Conservation (phyloP, 2,329 filamentous ascomycete genomes). For the Paraconiothyrium brasiliense region DNA sequence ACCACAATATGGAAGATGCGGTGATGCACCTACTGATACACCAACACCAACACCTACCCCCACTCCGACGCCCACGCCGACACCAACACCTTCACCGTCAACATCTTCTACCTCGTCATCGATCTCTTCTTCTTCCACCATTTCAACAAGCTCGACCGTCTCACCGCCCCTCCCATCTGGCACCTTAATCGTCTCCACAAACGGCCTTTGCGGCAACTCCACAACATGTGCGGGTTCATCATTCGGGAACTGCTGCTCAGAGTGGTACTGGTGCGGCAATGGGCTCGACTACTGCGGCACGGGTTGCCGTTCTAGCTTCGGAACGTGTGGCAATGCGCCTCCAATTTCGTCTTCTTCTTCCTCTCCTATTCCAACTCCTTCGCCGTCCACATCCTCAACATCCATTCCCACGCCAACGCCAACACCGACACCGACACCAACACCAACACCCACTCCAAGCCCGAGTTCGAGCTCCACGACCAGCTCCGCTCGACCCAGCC, state of each 20-base stretch:
- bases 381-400: slow-evolving; percentile 16
- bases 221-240: slow-evolving; percentile 39
- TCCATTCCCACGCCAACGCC: slow-evolving; percentile 18
- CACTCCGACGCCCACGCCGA: slow-evolving; percentile 30
- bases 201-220: slow-evolving; percentile 40
- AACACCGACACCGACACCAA: slow-evolving; percentile 26
- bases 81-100: slow-evolving; percentile 23
- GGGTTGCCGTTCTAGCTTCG: slow-evolving; percentile 38
- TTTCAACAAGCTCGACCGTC: slow-evolving; percentile 24
- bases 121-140: slow-evolving; percentile 9
- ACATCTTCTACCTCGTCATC: slow-evolving; percentile 18
- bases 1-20: slow-evolving; percentile 39
- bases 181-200: slow-evolving; percentile 33
- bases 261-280: slow-evolving; percentile 39
- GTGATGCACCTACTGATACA: slow-evolving; percentile 27
- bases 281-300: slow-evolving; percentile 35
- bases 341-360: slow-evolving; percentile 25
- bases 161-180: slow-evolving; percentile 37
- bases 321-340: slow-evolving; percentile 30
- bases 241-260: slow-evolving; percentile 38
- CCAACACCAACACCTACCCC: slow-evolving; percentile 28
- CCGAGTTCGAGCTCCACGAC: slow-evolving; percentile 21
- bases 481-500: slow-evolving; percentile 28
- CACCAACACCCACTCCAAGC: slow-evolving; percentile 25
- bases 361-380: slow-evolving; percentile 20